Base-by-base conservation (phyloP, 495 filamentous ascomycete genomes). In the Opeltia flavorubescens region DNA sequence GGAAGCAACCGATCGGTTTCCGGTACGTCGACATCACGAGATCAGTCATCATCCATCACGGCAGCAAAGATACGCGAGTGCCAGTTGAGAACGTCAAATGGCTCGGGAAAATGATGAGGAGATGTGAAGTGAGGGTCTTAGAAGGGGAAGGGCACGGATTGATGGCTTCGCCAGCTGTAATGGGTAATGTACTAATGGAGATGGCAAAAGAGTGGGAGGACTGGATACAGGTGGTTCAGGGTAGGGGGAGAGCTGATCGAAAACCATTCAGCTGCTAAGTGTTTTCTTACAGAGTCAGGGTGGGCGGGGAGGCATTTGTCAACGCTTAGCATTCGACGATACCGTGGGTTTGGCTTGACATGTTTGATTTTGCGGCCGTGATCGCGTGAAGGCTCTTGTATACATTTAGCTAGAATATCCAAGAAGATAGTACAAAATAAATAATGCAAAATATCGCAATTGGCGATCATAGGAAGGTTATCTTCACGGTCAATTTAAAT, bases 201-300 rank as follows among this genome's bases (percentile, higher is more conserved):
- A 91, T 98, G 55, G 83, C 84, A 27, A 74, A 75, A 35, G 93
- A 98, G 59, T 96, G 89, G 93, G 86, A 91, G 49, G 88, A 95
- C 50, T 95, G 89, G 89, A 79, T 74, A 51, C 73, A 67, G 36
- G 66, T 83, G 6, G 71, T 77, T 24, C 71, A 73, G 50, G 72
- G 74, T 24, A 68, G 66, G 45, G 50, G 50, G 42, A 61, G 55
- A 17, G 48, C 35, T 27, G 62, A 58, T 48, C 51, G 52, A 44
- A 54, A 51, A 44, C 21, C 13, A 13, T 12, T 41, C 38, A 41
- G 38, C 38, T 21, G 18, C 0, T 41, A 21, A 41, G 25, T 41
- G 15, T 3, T 4, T 3, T 5, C 21, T 0, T 15, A 9, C 38
- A 23, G 21, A 24, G 15, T 41, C 12, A 12, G 17, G 15, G 13